These are phyloP conservation scores for Elongisporangium anandrum DNA, from an alignment of 352 stramenopile species.

Conservation along the genomic window DNA sequence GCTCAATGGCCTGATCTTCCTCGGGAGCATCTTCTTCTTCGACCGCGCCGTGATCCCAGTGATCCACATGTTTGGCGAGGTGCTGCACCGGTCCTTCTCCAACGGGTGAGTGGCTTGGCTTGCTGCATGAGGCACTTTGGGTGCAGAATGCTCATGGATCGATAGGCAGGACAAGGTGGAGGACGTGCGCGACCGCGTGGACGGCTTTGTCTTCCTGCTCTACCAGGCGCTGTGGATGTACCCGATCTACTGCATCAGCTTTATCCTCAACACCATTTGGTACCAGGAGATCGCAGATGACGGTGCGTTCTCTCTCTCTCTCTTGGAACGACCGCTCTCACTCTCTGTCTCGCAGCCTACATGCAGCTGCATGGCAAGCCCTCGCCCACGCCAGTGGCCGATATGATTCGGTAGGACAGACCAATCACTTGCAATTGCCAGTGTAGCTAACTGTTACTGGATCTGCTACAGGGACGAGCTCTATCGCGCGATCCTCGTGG, in stretches of 20 bases:
- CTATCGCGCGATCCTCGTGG: constrained; percentile 83
- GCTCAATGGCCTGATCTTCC: constrained; percentile 87
- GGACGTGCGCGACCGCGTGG: constrained; percentile 69
- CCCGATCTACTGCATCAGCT: constrained; percentile 90
- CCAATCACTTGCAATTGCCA: neutral
- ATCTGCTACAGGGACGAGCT: constrained; percentile 59
- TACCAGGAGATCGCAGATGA: constrained; percentile 89
- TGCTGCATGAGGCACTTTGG: too few species aligned
- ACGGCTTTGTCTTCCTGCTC: constrained; percentile 82
- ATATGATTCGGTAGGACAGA: constrained; percentile 81
- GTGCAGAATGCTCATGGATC: too few species aligned
- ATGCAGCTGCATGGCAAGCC: constrained; percentile 79
- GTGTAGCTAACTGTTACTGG: neutral
- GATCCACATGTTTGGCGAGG: constrained; percentile 84
- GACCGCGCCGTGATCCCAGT: constrained; percentile 78
- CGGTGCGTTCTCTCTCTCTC: constrained; percentile 25
- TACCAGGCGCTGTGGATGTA: constrained; percentile 90
- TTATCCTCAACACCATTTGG: constrained; percentile 90
- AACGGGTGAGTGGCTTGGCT: constrained; percentile 30
- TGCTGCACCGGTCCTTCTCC: constrained; percentile 67
- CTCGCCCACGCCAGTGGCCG: constrained; percentile 60
- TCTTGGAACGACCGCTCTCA: neutral
- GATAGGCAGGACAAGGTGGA: constrained; percentile 33
- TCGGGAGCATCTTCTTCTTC: constrained; percentile 90
- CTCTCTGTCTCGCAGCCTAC: constrained; percentile 39